These are phyloP conservation scores for Diaporthe ampelina DNA, from an alignment of 2,329 filamentous ascomycete genomes.

Conservation along the genomic window DNA sequence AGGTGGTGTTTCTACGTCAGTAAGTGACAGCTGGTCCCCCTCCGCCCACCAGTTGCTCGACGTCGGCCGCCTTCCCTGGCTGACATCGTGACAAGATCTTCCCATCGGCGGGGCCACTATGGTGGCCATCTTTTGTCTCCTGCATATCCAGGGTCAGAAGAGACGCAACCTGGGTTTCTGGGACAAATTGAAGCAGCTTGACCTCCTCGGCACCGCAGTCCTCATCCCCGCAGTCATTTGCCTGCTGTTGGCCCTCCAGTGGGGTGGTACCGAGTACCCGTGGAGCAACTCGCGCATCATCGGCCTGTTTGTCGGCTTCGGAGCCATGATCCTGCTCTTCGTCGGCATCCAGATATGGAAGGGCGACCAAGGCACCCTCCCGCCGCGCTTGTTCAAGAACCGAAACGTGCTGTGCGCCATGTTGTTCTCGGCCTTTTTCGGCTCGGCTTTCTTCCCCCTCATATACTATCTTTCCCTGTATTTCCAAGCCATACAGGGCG, in stretches of 20 bases:
- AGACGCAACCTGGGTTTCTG: conserved; percentile 50
- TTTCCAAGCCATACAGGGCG: conserved; percentile 68
- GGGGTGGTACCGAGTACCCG: conserved; percentile 66
- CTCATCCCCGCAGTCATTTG: conserved; percentile 67
- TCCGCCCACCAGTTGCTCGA: background rate
- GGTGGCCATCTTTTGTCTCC: conserved; percentile 61
- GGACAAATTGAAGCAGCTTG: conserved; percentile 60
- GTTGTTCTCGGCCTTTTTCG: conserved; percentile 63
- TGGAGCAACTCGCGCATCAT: conserved; percentile 65
- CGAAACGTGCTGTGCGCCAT: conserved; percentile 56
- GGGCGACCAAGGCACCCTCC: conserved; percentile 63
- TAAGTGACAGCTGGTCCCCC: conserved; percentile 3
- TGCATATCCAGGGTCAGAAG: conserved; percentile 56
- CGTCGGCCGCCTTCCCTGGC: background rate
- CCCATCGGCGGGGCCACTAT: conserved; percentile 63
- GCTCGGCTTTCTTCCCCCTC: conserved; percentile 65
- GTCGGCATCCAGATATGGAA: conserved; percentile 60
- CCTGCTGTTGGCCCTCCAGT: conserved; percentile 69
- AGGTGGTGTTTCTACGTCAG: conserved; percentile 64
- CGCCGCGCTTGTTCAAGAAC: conserved; percentile 62
- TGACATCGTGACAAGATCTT: conserved; percentile 46
- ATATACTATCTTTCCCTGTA: conserved; percentile 68
- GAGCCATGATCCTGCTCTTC: conserved; percentile 61
- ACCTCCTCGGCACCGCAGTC: conserved; percentile 63
- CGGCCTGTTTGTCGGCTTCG: conserved; percentile 65